Percentiles rank a stretch among this genome's conserved stretches.
phyloP scores from a whole-genome alignment of 306 rosid genomes.

The Calophaca sinica region DNA sequence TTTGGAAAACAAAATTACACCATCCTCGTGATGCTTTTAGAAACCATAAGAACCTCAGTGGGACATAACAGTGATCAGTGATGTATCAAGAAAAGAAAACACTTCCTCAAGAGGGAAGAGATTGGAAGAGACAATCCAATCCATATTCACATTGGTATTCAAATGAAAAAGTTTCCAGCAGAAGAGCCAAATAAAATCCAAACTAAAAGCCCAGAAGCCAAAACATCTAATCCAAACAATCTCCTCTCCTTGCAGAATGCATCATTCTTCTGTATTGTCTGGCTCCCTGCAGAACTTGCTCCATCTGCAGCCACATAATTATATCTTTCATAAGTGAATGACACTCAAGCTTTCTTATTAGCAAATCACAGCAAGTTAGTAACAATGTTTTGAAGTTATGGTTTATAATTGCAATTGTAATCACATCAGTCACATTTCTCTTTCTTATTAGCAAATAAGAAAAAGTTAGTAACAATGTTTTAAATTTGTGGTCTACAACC shows the following conservation, averaged over 20 bases:
- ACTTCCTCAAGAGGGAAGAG: background rate
- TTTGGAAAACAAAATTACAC: background rate
- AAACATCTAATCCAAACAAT: conserved; percentile 34
- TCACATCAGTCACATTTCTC: no score
- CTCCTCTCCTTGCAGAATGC: conserved; percentile 45
- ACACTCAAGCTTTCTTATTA: conserved; percentile 2
- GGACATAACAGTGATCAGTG: background rate
- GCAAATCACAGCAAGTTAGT: background rate
- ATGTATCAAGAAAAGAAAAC: background rate
- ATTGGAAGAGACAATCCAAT: background rate
- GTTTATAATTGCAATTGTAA: no score
- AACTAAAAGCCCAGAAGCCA: conserved; percentile 43
- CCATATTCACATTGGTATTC: conserved; percentile 21
- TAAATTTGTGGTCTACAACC: no score
- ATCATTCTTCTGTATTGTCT: conserved; percentile 44
- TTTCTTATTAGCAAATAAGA: no score
- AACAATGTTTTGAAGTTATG: background rate
- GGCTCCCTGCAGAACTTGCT: conserved; percentile 43
- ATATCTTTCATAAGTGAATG: background rate
- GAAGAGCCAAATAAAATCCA: conserved; percentile 39
- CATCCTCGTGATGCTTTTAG: background rate
- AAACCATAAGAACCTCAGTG: background rate
- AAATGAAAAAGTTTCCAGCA: conserved; percentile 27
- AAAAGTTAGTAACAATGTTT: no score
- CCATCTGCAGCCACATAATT: conserved; percentile 16